Evolutionary conservation across 352 stramenopile genomes (phyloP).

Genomic region (Phytophthora constricta): DNA sequence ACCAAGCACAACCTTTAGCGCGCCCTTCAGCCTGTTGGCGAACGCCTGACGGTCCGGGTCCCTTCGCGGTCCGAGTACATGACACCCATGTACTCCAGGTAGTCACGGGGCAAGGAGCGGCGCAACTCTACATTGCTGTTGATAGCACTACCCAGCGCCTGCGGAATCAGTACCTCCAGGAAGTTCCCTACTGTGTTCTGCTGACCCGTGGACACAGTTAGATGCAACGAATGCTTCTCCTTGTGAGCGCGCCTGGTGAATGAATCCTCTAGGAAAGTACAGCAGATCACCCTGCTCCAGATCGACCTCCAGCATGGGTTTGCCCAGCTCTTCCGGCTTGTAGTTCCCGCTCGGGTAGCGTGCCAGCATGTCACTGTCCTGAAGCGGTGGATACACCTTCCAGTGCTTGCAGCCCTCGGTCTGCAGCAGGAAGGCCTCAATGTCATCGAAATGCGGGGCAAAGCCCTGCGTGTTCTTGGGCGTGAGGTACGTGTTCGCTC

Average conservation of each 20-base stretch:
- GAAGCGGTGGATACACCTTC: conserved; percentile 87
- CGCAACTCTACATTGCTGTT: conserved; percentile 65
- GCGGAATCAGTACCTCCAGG: conserved; percentile 64
- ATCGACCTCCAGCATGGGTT: conserved; percentile 80
- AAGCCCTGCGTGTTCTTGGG: conserved; percentile 94
- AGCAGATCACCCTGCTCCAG: conserved; percentile 88
- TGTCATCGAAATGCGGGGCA: conserved; percentile 97
- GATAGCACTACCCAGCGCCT: conserved; percentile 67
- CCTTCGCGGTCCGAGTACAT: conserved; percentile 78
- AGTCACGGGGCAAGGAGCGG: conserved; percentile 84
- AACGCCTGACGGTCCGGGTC: conserved; percentile 60
- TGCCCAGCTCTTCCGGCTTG: conserved; percentile 72
- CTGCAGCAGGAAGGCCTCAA: conserved; percentile 96
- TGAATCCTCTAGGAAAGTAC: conserved; percentile 92
- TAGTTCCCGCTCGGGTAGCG: conserved; percentile 82
- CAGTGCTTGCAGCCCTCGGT: conserved; percentile 93
- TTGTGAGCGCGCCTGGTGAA: conserved; percentile 74
- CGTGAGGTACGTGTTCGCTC: conserved; percentile 95
- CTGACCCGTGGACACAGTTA: conserved; percentile 91
- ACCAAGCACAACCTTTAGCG: conserved; percentile 65
- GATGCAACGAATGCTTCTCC: conserved; percentile 82
- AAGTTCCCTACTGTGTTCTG: conserved; percentile 87
- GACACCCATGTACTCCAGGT: conserved; percentile 90
- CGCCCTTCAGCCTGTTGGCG: conserved; percentile 54
- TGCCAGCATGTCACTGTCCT: conserved; percentile 62